These are phyloP conservation scores for Solanum medicagineum DNA, from an alignment of 257 asterid species.

Conservation along the genomic window DNA sequence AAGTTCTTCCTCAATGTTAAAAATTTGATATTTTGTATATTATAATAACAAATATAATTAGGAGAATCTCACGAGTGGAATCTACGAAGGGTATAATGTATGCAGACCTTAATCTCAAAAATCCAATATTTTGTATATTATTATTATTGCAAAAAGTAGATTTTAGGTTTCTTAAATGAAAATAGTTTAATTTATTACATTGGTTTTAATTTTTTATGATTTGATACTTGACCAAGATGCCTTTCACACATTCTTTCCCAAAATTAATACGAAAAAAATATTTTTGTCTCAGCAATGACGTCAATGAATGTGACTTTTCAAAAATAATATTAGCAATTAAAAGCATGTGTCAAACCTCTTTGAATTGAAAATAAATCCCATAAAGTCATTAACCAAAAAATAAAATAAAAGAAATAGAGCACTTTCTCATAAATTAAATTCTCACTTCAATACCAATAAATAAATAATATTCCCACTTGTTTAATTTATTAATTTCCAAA, in stretches of 20 bases:
- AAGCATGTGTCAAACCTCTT: not conserved
- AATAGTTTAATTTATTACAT: not conserved
- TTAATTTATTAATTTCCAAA: not conserved
- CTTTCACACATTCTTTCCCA: not conserved
- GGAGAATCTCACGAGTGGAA: too few species aligned
- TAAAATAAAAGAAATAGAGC: not conserved
- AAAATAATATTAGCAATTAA: not conserved
- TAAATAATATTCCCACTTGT: not conserved
- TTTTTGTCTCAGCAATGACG: not conserved
- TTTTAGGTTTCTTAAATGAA: not conserved
- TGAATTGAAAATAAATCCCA: not conserved
- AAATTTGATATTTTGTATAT: not conserved
- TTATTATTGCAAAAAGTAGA: not conserved
- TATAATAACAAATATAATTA: too few species aligned
- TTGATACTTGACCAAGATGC: not conserved
- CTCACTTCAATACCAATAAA: not conserved
- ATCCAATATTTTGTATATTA: not conserved
- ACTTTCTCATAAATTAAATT: not conserved
- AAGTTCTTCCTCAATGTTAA: not conserved
- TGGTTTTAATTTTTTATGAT: not conserved
- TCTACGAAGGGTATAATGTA: too few species aligned
- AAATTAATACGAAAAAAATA: not conserved
- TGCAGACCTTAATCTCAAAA: too few species aligned
- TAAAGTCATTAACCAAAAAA: not conserved
- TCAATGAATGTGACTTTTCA: not conserved